Base-by-base conservation (phyloP, 495 filamentous ascomycete species). In the Hyaloscypha hepaticicola region DNA sequence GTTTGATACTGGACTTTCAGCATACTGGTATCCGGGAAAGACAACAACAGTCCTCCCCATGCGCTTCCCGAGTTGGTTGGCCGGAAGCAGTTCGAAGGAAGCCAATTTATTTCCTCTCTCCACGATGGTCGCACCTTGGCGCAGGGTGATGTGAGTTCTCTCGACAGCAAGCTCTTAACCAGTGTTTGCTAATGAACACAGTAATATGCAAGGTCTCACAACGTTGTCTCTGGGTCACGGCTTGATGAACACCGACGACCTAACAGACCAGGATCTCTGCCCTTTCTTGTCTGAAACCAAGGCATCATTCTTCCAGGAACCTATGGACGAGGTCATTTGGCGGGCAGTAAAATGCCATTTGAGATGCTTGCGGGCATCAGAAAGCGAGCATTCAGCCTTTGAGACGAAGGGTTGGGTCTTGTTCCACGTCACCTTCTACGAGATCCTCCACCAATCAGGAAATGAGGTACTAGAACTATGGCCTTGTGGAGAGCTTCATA, bases 291-390 rank as follows among this genome's bases (percentile, higher is more conserved):
- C 56, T 1, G 56, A 58, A 6, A 21, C 56, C 5, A 11, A 24
- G n/a, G 56, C 19, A 14, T 34, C 56, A 4, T 33, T 58, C 3
- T 58, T 41, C 25, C 56, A 58, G 6, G 27, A 45, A 19, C 56
- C 56, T 9, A 38, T 45, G 21, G 28, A 34, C 25, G 56, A 41
- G 21, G 33, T 58, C 12, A 14, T 58, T 5, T 58, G 25, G 55
- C 55, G 55, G 6, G 55, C 55, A n/a, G 55, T 58, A 21, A 58
- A 58, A 28, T 58, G 55, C 16, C 55, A 58, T 33, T 21, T 58
- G 19, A 58, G 55, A 11, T 58, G 55, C 22, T 2, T 21, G 29
- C 26, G 55, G 19, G 19, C 27, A 31, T 58, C 29, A 58, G 55
- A 58, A 11, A 19, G 25, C 22, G 24, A 58, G 25, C 55, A 58